Evolutionary conservation across 176 grass and related monocot genomes (phyloP).

Genomic region (Lolium perenne): DNA sequence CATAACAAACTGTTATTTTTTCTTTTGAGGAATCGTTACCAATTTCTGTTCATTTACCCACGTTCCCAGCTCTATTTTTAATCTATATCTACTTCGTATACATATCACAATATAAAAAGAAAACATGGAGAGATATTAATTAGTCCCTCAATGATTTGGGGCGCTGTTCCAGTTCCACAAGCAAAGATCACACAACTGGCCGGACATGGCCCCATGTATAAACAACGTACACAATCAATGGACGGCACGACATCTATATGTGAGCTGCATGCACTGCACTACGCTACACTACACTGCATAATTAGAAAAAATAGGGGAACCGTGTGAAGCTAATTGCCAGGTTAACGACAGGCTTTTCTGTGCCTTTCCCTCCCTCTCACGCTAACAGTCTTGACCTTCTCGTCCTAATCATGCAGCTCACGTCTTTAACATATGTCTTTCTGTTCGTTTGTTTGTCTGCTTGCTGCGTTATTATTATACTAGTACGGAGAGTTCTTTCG

Average conservation of each 20-base stretch:
- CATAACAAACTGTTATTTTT: not conserved
- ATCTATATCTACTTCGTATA: not conserved
- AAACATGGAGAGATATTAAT: slow-evolving; percentile 28
- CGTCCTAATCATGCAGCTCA: slow-evolving; percentile 58
- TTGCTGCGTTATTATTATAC: not conserved
- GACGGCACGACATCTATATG: not conserved
- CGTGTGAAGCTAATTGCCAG: slow-evolving; percentile 40
- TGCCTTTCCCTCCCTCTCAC: slow-evolving; percentile 42
- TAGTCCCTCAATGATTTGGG: slow-evolving; percentile 25
- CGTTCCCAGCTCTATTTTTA: slow-evolving; percentile 1
- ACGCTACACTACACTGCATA: not conserved
- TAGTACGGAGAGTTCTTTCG: not conserved
- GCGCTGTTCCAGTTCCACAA: slow-evolving; percentile 29
- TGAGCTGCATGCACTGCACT: slow-evolving; percentile 32
- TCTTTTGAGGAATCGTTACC: not conserved
- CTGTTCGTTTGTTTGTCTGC: not conserved
- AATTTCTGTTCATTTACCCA: slow-evolving; percentile 16
- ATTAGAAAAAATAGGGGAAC: not conserved
- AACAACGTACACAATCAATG: not conserved
- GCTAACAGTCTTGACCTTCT: slow-evolving; percentile 48
- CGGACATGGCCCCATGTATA: slow-evolving; percentile 7
- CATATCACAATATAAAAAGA: slow-evolving; percentile 1
- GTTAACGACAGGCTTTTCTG: slow-evolving; percentile 41
- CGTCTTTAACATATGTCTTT: slow-evolving; percentile 35
- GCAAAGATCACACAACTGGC: slow-evolving; percentile 46